Evolutionary conservation across 208 protist species (phyloP).

Genomic region (Acanthamoeba sp.): DNA sequence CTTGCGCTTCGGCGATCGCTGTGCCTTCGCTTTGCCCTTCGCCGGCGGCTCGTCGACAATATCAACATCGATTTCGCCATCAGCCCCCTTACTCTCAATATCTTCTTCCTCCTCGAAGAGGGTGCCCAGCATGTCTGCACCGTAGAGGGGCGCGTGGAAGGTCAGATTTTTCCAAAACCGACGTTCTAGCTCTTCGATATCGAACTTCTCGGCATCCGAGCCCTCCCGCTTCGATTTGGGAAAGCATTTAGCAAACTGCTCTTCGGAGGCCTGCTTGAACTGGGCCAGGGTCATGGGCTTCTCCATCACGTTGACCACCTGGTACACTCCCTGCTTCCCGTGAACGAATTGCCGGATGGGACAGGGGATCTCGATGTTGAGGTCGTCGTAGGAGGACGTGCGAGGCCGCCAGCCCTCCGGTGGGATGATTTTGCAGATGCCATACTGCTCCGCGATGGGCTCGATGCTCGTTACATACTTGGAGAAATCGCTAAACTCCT

Average conservation of each 20-base stretch:
- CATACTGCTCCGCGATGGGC: conserved; percentile 47
- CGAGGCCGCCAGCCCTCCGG: conserved; percentile 62
- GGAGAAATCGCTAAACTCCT: conserved; percentile 78
- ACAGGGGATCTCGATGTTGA: conserved; percentile 73
- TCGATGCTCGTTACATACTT: conserved; percentile 76
- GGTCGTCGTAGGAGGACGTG: conserved; percentile 10
- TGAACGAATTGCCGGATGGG: conserved; percentile 72
- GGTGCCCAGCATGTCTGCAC: conserved; percentile 79
- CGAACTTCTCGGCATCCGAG: conserved; percentile 68
- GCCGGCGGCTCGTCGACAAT: neutral
- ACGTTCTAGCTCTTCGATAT: conserved; percentile 72
- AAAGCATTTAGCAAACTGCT: conserved; percentile 72
- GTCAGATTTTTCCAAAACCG: conserved; percentile 77
- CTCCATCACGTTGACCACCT: conserved; percentile 76
- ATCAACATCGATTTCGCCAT: neutral
- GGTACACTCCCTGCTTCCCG: conserved; percentile 67
- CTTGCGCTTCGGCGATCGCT: conserved; percentile 22
- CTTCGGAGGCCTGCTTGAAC: conserved; percentile 53
- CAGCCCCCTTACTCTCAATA: neutral
- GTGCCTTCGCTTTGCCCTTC: neutral
- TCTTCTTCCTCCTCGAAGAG: conserved; percentile 71
- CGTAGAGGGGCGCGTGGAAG: conserved; percentile 76
- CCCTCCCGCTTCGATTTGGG: conserved; percentile 58
- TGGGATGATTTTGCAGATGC: conserved; percentile 77
- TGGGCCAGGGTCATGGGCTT: conserved; percentile 58